Conservation (phyloP, 805 yeast genomes). For the Nakazawaea ambrosiae region DNA sequence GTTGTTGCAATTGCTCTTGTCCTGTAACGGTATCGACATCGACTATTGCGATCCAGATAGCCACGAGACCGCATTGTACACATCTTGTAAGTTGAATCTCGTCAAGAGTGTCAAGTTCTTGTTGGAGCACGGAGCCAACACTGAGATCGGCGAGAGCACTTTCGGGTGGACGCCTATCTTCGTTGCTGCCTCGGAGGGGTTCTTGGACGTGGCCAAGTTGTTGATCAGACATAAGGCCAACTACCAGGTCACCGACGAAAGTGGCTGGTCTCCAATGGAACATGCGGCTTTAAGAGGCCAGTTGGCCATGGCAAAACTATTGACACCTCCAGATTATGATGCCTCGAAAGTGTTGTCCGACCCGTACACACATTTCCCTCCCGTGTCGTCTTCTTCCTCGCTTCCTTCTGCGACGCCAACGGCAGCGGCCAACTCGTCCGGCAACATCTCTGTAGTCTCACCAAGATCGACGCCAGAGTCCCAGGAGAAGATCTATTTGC, state of each 20-base stretch:
- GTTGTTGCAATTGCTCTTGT: constrained; percentile 46
- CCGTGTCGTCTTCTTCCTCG: neutral
- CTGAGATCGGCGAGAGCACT: constrained; percentile 68
- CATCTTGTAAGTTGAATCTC: constrained; percentile 63
- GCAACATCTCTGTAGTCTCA: neutral
- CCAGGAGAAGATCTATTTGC: constrained; percentile 1
- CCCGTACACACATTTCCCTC: constrained; percentile 10
- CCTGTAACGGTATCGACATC: constrained; percentile 53
- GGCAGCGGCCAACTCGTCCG: neutral
- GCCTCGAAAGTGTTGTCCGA: constrained; percentile 16
- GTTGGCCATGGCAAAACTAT: constrained; percentile 54
- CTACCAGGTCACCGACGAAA: constrained; percentile 56
- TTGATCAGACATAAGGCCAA: constrained; percentile 50
- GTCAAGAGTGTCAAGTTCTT: constrained; percentile 45
- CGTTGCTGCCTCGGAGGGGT: constrained; percentile 85
- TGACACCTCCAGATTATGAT: constrained; percentile 43
- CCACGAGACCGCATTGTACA: constrained; percentile 77
- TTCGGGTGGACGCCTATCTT: constrained; percentile 96
- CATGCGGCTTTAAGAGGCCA: constrained; percentile 92
- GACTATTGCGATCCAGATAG: constrained; percentile 53
- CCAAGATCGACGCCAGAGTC: constrained; percentile 4
- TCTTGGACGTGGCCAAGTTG: constrained; percentile 42
- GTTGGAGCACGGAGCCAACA: constrained; percentile 54
- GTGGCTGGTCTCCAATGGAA: constrained; percentile 98
- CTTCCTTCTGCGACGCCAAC: neutral